Evolutionary conservation across 1,139 yeast genomes (phyloP).

Genomic region (Suhomyces choctaworum): DNA sequence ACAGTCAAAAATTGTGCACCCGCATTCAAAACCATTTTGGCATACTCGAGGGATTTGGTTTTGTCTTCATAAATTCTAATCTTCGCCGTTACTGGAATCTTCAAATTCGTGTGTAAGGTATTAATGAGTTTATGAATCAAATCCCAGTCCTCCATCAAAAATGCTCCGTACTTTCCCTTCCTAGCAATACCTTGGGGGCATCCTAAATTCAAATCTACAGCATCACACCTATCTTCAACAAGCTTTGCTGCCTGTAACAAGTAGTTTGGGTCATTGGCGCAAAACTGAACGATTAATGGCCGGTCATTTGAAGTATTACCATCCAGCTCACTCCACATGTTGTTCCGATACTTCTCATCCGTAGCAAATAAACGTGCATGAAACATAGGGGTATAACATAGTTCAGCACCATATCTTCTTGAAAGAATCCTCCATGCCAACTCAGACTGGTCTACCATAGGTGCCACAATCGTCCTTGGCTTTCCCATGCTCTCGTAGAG

Average conservation of each 20-base stretch:
- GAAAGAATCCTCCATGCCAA: slow-evolving; percentile 93
- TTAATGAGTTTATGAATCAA: slow-evolving; percentile 69
- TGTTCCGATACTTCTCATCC: slow-evolving; percentile 73
- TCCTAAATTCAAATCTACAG: slow-evolving; percentile 92
- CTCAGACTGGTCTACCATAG: slow-evolving; percentile 98
- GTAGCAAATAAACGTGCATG: slow-evolving; percentile 91
- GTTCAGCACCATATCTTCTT: slow-evolving; percentile 85
- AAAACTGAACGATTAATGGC: slow-evolving; percentile 89
- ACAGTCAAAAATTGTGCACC: slow-evolving; percentile 96
- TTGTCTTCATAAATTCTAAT: slow-evolving; percentile 86
- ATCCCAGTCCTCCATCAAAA: slow-evolving; percentile 96
- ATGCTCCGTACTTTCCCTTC: slow-evolving; percentile 94
- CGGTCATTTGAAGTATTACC: slow-evolving; percentile 69
- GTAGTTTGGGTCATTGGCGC: slow-evolving; percentile 92
- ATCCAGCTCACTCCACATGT: slow-evolving; percentile 74
- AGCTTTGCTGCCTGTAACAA: slow-evolving; percentile 74
- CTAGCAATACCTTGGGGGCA: slow-evolving; percentile 98
- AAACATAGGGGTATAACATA: slow-evolving; percentile 96
- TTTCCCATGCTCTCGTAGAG: slow-evolving; percentile 67
- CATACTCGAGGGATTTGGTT: slow-evolving; percentile 83
- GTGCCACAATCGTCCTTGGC: slow-evolving; percentile 90
- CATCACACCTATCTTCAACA: slow-evolving; percentile 88
- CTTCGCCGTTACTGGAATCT: slow-evolving; percentile 92
- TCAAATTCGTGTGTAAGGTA: slow-evolving; percentile 69
- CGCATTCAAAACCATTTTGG: slow-evolving; percentile 85